Base-by-base conservation (phyloP, 2,329 filamentous ascomycete species). In the Fusarium keratoplasticum region DNA sequence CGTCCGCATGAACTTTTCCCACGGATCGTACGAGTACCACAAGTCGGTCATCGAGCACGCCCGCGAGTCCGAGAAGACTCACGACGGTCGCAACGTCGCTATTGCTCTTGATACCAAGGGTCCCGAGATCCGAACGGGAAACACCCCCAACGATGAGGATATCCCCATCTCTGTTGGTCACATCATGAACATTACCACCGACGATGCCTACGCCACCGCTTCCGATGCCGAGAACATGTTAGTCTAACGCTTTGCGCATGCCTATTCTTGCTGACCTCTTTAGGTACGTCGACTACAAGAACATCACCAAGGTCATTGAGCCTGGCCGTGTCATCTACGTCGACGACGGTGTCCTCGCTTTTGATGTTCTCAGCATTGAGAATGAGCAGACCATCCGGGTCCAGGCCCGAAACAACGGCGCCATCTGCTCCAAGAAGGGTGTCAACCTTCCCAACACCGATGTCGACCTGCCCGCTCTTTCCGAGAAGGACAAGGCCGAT, bases 1-100 rank as follows among this genome's bases (percentile, higher is more conserved):
- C 78, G 96, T 98, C 79, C 96, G 96, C 87, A 99, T 99, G 96
- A 99, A 99, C 93, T 98, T 98, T 85, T 98, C 84, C 94, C 95
- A 85, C 75, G 84, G 84, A 70, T 83, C 82, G 77, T 96, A 98
- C 86, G 95, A 95, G 87, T 99, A 98, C 88, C 95, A 97, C 88
- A 95, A 98, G 89, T 96, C 95, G 73, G 96, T 99, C 83, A 98
- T 99, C 82, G 95, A 99, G 89, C 92, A 99, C 87, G 91, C 96
- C 78, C 94, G 95, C 82, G 90, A 93, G 82, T 96, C 96, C 76
- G 95, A 97, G 87, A 90, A 89, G 82, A 83, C 87, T 69, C 90
- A 95, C 85, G 81, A 88, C 31, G 96, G 96, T 77, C 94, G 96
- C 76, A 96, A 95, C 79, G 88, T 99, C 75, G 96, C 96, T 82